Base-by-base conservation (phyloP, 495 filamentous ascomycete genomes). In the Podospora pseudoanserina region DNA sequence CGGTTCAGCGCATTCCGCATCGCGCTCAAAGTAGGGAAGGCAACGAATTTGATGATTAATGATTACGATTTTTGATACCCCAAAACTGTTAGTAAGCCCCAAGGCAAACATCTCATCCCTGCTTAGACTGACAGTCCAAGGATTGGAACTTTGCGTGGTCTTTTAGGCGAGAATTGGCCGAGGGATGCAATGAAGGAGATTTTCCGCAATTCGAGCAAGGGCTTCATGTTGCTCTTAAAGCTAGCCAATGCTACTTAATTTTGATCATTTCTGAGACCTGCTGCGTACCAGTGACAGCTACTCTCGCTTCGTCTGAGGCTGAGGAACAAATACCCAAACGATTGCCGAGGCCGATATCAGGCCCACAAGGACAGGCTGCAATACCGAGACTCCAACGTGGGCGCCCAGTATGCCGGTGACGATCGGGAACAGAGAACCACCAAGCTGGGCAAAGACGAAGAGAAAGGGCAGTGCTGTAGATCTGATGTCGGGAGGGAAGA, bases 341-440 rank as follows among this genome's bases (percentile, higher is more conserved):
- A 81, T 64, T 2, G 74, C 78, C 60, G 78, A 80, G 19, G 78
- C 75, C 0, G 79, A 67, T n/a, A 85, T 74, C 65, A 86, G 70
- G 0, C 73, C 82, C 15, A 82, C 70, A 62, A 86, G 78, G 44
- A 86, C 82, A 1, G 84, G 84, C 59, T 84, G 84, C 67, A 86
- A 64, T 1, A 83, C 83, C 32, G 75, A 71, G 16, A 86, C 82
- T 9, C 84, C 82, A 0, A 76, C 76, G 19, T 73, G 74, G 16
- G 81, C 76, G 27, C 81, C 83, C 55, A 86, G 77, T 3, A 84
- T 66, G 19, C 84, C 84, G 0, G 83, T 85, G 23, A 85, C 70
- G 56, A 82, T 82, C 2, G 84, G 84, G 68, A 85, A 86, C 0
- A 83, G 68, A 4, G 82, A 82, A 15, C 81, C 82, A 5, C 84